phyloP scores from a whole-genome alignment of 345 rosid species.

The Schrenkiella parvula region DNA sequence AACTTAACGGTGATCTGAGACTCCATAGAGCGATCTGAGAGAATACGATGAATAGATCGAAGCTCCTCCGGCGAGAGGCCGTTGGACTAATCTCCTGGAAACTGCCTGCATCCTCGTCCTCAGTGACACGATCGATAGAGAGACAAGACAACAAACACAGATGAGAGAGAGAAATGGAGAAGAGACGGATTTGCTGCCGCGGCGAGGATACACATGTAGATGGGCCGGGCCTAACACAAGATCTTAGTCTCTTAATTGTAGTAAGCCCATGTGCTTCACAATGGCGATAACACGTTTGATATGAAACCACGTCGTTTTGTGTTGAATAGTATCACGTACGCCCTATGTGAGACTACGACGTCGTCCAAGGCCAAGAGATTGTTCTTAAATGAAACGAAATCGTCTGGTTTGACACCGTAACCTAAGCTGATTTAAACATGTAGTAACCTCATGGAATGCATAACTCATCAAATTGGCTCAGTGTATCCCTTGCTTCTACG shows the following conservation, averaged over 20 bases:
- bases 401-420: too few relatives aligned
- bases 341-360: too few relatives aligned
- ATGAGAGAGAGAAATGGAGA: slow-evolving; percentile 5
- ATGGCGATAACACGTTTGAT: not conserved
- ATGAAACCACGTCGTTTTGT: not conserved
- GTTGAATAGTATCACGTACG: too few relatives aligned
- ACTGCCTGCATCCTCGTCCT: slow-evolving; percentile 65
- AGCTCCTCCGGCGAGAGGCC: slow-evolving; percentile 41
- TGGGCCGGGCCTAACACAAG: not conserved
- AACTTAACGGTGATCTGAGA: slow-evolving; percentile 52
- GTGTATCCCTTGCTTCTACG: not conserved
- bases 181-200: not conserved
- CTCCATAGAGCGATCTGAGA: slow-evolving; percentile 50
- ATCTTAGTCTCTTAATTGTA: not conserved
- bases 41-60: slow-evolving; percentile 35
- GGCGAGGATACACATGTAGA: not conserved
- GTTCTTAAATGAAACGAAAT: too few relatives aligned
- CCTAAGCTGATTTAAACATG: too few relatives aligned
- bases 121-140: slow-evolving; percentile 12
- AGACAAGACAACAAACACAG: slow-evolving; percentile 10
- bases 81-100: slow-evolving; percentile 59
- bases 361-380: too few relatives aligned
- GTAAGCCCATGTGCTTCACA: not conserved
- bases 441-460: too few relatives aligned
- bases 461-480: not conserved